Conservation (phyloP, 306 rosid species). For the Quercus robur region DNA sequence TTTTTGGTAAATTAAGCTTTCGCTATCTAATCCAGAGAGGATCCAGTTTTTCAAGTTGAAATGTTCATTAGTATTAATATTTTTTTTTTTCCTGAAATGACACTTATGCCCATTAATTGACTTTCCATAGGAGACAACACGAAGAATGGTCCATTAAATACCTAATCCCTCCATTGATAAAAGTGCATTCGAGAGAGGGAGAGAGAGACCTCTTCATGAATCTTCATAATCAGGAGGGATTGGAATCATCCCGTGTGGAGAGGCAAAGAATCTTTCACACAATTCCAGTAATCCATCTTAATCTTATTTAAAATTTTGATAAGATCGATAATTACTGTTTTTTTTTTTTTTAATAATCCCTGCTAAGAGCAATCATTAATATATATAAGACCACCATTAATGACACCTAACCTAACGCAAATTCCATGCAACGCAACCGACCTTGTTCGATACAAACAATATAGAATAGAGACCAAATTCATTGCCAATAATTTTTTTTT, state of each 20-base stretch:
- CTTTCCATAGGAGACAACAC: conserved; percentile 2
- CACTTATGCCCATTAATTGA: conserved; percentile 23
- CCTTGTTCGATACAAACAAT: background rate
- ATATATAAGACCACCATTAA: background rate
- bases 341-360: too few species aligned
- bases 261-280: background rate
- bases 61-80: background rate
- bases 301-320: background rate
- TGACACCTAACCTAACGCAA: background rate
- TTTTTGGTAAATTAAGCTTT: too few species aligned
- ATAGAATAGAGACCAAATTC: conserved; percentile 9
- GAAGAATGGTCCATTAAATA: conserved; percentile 3
- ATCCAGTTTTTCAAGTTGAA: conserved; percentile 2
- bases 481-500: conserved; percentile 11
- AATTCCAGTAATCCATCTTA: background rate
- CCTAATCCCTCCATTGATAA: conserved; percentile 23
- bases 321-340: background rate
- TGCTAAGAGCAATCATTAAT: too few species aligned
- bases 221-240: too few species aligned
- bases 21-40: too few species aligned
- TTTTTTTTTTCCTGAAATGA: background rate
- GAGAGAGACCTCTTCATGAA: too few species aligned
- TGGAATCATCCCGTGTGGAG: background rate
- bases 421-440: background rate
- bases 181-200: conserved; percentile 7